Evolutionary conservation across 2,329 filamentous ascomycete genomes (phyloP).

Genomic region (Sporothrix phasma): DNA sequence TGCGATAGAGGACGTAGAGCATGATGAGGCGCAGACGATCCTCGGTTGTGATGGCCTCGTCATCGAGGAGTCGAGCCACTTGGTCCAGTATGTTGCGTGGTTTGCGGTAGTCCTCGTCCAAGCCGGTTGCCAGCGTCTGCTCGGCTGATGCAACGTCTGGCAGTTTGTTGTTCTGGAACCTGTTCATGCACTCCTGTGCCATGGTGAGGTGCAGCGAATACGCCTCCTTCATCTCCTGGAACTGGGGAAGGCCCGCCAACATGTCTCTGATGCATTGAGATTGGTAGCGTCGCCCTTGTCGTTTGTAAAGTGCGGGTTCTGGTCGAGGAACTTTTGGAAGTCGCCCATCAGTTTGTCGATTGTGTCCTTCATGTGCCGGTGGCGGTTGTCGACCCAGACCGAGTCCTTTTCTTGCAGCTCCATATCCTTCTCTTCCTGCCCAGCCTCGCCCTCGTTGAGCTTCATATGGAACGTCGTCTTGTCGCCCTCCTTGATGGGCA

Average conservation of each 20-base stretch:
- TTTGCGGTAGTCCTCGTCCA: constrained; percentile 87
- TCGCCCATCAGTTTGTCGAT: constrained; percentile 88
- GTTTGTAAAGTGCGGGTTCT: constrained; percentile 87
- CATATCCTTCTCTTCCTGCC: constrained; percentile 77
- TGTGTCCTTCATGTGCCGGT: constrained; percentile 96
- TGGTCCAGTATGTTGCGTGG: constrained; percentile 83
- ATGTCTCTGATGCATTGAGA: constrained; percentile 91
- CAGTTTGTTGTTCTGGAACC: constrained; percentile 76
- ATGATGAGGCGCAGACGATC: constrained; percentile 80
- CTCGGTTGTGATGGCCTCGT: constrained; percentile 58
- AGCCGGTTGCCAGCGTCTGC: constrained; percentile 80
- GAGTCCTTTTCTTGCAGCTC: constrained; percentile 84
- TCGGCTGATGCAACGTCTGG: constrained; percentile 80
- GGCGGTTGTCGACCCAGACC: constrained; percentile 90
- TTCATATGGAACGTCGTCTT: constrained; percentile 77
- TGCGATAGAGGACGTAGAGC: constrained; percentile 75
- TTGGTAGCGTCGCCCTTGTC: constrained; percentile 59
- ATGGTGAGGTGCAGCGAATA: constrained; percentile 93
- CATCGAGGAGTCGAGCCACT: constrained; percentile 78
- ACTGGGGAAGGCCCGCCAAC: constrained; percentile 88
- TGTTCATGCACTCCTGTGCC: constrained; percentile 95
- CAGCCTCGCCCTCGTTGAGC: constrained; percentile 61
- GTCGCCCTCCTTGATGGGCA: constrained; percentile 79
- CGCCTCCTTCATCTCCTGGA: constrained; percentile 88
- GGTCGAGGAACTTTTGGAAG: constrained; percentile 81